Evolutionary conservation across 495 filamentous ascomycete species (phyloP).

Genomic region (Collariella sp.): DNA sequence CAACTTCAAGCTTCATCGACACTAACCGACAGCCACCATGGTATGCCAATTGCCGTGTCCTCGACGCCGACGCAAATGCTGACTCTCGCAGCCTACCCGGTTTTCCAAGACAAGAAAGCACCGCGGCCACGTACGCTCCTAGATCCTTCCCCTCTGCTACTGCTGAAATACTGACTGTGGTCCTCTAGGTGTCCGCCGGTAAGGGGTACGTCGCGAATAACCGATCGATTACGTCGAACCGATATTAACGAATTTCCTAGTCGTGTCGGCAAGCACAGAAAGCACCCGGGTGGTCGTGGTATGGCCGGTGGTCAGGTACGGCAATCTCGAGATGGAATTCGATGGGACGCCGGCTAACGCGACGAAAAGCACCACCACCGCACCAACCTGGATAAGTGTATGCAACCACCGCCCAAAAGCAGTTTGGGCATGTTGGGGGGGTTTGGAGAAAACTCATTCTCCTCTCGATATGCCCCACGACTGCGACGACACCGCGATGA

Average conservation of each 20-base stretch:
- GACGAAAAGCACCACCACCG: slow-evolving; percentile 31
- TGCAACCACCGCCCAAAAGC: slow-evolving; percentile 6
- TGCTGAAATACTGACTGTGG: slow-evolving; percentile 19
- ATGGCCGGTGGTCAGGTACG: slow-evolving; percentile 34
- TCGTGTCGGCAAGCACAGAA: slow-evolving; percentile 34
- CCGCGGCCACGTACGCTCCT: slow-evolving; percentile 31
- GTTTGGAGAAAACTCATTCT: not conserved
- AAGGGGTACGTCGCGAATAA: slow-evolving; percentile 28
- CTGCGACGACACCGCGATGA: not conserved
- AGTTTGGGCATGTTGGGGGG: slow-evolving; percentile 2
- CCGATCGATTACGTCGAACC: slow-evolving; percentile 17
- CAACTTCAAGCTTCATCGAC: slow-evolving; percentile 27
- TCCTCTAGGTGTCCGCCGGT: slow-evolving; percentile 31
- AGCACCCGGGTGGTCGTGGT: slow-evolving; percentile 34
- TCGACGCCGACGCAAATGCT: slow-evolving; percentile 14
- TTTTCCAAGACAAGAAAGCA: slow-evolving; percentile 35
- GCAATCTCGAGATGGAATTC: slow-evolving; percentile 1
- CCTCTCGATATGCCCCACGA: slow-evolving; percentile 4
- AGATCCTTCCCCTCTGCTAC: not conserved
- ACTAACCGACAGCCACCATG: slow-evolving; percentile 28
- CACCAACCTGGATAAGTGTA: slow-evolving; percentile 34
- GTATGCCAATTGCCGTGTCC: slow-evolving; percentile 20
- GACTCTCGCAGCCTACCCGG: slow-evolving; percentile 28
- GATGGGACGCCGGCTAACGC: slow-evolving; percentile 19
- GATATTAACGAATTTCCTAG: slow-evolving; percentile 23